Evolutionary conservation across 371 early-diverging fungal species (phyloP), one percentile per base, ranked within the genome.

Genomic region (Umbelopsis sp.): DNA sequence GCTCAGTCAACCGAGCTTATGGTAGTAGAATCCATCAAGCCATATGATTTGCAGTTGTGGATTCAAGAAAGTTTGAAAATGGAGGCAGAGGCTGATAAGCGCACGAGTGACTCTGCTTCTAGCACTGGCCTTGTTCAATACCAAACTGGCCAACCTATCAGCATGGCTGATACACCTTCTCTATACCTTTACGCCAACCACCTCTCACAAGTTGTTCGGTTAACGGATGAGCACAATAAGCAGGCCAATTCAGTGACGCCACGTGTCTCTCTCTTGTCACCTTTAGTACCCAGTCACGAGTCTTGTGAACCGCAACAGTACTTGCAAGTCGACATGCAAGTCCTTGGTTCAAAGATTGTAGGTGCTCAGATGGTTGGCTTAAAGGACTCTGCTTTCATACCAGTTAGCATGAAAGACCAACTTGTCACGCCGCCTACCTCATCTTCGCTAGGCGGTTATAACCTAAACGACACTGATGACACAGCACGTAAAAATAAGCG

Each of bases 151-250:
- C 41, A 18, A 51, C 65, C 25, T 12, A 8, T 51, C 16, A 57
- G 32, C 51, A 52, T 67, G 20, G 46, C 57, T 35, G 35, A 18
- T 45, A 22, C 72, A 46, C 64, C 70, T 18, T 73, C 75, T 25
- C 71, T 82, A 22, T 80, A 82, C 50, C 48, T 82, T 44, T 82
- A 80, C 64, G 76, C 83, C 1, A 67, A 72, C 5, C 78, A 79
- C 63, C 74, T 80, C 20, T 74, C 80, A 1, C 80, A 80, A 44
- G 70, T 82, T 5, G 78, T 76, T 9, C 50, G 35, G 35, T 35
- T 57, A 29, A 14, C 29, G 18, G 57, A 57, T 4, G 35, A 35
- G 12, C 35, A 35, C 35, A 57, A 57, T 18, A 35, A 57, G 29
- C 22, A 29, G 14, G 35, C 35, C 35, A 57, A 57, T 35, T 29